These are phyloP conservation scores for Globisporangium nodosum DNA, from an alignment of 352 stramenopile species.

Conservation along the genomic window DNA sequence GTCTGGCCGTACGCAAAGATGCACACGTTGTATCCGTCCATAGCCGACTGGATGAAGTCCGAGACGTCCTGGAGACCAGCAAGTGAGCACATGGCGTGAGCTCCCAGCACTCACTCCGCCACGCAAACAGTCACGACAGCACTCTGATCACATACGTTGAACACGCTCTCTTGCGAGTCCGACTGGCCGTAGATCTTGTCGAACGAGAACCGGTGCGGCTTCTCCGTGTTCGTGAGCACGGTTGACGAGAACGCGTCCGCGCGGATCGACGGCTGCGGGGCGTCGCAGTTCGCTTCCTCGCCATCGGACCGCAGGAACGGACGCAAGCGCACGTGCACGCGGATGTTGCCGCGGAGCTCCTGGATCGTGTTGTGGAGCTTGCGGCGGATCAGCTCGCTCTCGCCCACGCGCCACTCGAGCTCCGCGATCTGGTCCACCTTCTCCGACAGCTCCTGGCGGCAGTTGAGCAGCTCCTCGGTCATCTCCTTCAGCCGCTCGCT, in stretches of 20 bases:
- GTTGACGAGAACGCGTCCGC: slow-evolving; percentile 70
- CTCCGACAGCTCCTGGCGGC: slow-evolving; percentile 58
- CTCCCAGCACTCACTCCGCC: background rate
- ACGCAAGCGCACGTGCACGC: slow-evolving; percentile 94
- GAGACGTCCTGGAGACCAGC: slow-evolving; percentile 53
- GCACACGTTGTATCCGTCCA: slow-evolving; percentile 99
- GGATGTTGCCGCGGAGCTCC: slow-evolving; percentile 98
- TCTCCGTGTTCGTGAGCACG: slow-evolving; percentile 65
- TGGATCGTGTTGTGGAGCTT: slow-evolving; percentile 99
- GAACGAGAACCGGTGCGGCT: slow-evolving; percentile 92
- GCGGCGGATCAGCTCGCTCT: slow-evolving; percentile 75
- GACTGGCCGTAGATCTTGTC: slow-evolving; percentile 97
- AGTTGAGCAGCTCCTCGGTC: slow-evolving; percentile 58
- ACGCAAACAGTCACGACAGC: background rate
- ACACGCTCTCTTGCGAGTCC: slow-evolving; percentile 94
- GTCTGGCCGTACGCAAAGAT: slow-evolving; percentile 99
- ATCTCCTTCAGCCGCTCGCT: slow-evolving; percentile 56
- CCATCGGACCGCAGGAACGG: slow-evolving; percentile 89
- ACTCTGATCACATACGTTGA: slow-evolving; percentile 38
- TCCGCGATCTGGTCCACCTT: slow-evolving; percentile 60
- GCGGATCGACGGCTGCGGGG: slow-evolving; percentile 45
- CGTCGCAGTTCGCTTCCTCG: slow-evolving; percentile 36
- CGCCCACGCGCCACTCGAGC: slow-evolving; percentile 52
- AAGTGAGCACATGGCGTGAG: background rate
- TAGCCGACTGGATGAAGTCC: slow-evolving; percentile 87